A percentile compares a stretch with the other conserved stretches of the same genome.
Evolutionary conservation across 306 rosid genomes (phyloP).

Genomic region (Citrullus colocynthis): DNA sequence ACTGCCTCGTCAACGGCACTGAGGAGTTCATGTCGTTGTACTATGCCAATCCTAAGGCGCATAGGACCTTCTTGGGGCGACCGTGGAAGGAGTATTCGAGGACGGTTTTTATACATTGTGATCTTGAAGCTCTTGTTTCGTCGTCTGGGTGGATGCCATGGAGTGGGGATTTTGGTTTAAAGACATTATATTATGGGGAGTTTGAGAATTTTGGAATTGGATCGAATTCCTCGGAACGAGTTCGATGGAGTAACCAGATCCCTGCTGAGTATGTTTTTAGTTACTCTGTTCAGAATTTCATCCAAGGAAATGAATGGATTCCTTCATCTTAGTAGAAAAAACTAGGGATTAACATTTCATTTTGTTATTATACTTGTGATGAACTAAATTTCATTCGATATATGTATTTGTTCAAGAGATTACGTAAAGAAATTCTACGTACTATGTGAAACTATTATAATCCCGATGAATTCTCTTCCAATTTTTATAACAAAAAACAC

Average conservation of each 20-base stretch:
- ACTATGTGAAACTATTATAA: too few relatives aligned
- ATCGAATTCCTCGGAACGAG: slow-evolving; percentile 32
- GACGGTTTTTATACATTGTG: slow-evolving; percentile 36
- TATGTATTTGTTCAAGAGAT: too few relatives aligned
- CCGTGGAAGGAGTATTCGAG: slow-evolving; percentile 88
- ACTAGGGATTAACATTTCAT: background rate
- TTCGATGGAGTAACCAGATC: slow-evolving; percentile 46
- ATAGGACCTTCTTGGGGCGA: slow-evolving; percentile 74
- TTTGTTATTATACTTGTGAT: too few relatives aligned
- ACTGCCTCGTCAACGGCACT: slow-evolving; percentile 60
- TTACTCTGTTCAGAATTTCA: slow-evolving; percentile 56
- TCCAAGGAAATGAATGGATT: slow-evolving; percentile 69
- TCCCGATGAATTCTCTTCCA: too few relatives aligned
- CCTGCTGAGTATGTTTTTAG: slow-evolving; percentile 29
- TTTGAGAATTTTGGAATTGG: slow-evolving; percentile 37
- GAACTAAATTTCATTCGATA: too few relatives aligned
- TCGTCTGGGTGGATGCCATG: slow-evolving; percentile 68
- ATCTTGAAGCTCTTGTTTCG: slow-evolving; percentile 30
- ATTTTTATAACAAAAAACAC: too few relatives aligned
- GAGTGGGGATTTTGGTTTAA: slow-evolving; percentile 42
- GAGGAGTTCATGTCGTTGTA: slow-evolving; percentile 55
- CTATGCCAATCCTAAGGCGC: slow-evolving; percentile 43
- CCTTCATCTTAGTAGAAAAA: background rate
- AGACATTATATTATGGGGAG: slow-evolving; percentile 73
- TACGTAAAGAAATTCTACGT: too few relatives aligned